phyloP scores from a whole-genome alignment of 2,329 filamentous ascomycete species.

The Hymenoscyphus occultus region DNA sequence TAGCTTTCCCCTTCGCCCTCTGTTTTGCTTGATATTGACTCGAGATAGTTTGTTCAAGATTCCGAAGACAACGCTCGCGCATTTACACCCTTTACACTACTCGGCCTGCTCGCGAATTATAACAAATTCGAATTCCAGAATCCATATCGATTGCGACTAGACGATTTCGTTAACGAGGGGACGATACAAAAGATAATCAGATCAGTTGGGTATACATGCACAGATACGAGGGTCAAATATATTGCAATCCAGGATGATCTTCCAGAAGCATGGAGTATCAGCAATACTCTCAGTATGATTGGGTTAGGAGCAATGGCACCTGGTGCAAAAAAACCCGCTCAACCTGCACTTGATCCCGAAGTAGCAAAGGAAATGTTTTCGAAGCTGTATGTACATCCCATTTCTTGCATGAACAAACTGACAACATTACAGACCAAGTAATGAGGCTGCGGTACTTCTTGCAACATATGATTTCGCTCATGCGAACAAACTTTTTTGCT shows the following conservation, averaged over 20 bases:
- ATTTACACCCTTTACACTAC: slow-evolving; percentile 74
- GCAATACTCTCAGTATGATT: slow-evolving; percentile 77
- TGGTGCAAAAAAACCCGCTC: slow-evolving; percentile 63
- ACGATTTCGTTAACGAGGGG: slow-evolving; percentile 91
- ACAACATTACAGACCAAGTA: slow-evolving; percentile 60
- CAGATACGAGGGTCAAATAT: slow-evolving; percentile 68
- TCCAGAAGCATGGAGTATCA: slow-evolving; percentile 84
- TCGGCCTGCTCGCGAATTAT: slow-evolving; percentile 91
- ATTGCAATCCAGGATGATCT: slow-evolving; percentile 85
- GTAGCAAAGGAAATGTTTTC: slow-evolving; percentile 80
- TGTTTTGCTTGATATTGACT: slow-evolving; percentile 14
- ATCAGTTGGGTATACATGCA: slow-evolving; percentile 72
- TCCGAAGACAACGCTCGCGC: slow-evolving; percentile 61
- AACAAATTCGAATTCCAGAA: slow-evolving; percentile 99
- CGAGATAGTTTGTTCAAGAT: slow-evolving; percentile 72
- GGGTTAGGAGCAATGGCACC: slow-evolving; percentile 75
- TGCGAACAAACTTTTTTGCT: slow-evolving; percentile 92
- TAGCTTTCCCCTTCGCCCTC: slow-evolving; percentile 38
- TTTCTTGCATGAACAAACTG: not conserved
- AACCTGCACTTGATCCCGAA: slow-evolving; percentile 66
- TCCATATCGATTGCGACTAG: slow-evolving; percentile 85
- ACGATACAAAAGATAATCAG: slow-evolving; percentile 79
- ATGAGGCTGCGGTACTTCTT: slow-evolving; percentile 75
- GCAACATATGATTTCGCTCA: slow-evolving; percentile 91
- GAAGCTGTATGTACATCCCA: slow-evolving; percentile 58